Evolutionary conservation across 129 eudicot genomes (phyloP).

Genomic region (Pseudognaphalium luteoalbum): DNA sequence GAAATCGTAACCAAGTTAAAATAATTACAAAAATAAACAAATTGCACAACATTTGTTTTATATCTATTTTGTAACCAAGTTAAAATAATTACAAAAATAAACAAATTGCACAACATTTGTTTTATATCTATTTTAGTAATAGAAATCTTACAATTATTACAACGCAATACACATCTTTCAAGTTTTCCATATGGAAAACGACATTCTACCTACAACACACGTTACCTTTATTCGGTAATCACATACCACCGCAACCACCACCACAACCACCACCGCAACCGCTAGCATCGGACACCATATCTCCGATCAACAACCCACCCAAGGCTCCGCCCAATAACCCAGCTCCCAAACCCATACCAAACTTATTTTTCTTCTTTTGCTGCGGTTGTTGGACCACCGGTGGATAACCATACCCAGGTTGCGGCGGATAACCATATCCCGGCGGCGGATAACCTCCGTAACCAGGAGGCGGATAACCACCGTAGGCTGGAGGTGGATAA

Average conservation of each 20-base stretch:
- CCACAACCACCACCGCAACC: conserved; percentile 45
- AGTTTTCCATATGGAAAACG: conserved; percentile 1
- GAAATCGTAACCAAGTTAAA: too few species aligned
- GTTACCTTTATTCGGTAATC: conserved; percentile 5
- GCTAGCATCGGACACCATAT: conserved; percentile 47
- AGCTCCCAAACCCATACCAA: conserved; percentile 77
- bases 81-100: not conserved
- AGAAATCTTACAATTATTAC: conserved; percentile 24
- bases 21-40: not conserved
- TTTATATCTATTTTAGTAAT: conserved; percentile 15
- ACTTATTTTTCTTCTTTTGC: conserved; percentile 51
- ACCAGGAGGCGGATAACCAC: conserved; percentile 28
- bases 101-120: conserved; percentile 1
- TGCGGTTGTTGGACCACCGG: conserved; percentile 43
- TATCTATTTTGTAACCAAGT: not conserved
- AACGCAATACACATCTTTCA: conserved; percentile 17
- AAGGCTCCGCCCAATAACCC: conserved; percentile 75
- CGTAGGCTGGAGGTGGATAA: conserved; percentile 42
- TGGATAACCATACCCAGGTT: conserved; percentile 44
- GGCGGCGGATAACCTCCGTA: conserved; percentile 45
- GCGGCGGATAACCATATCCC: conserved; percentile 18
- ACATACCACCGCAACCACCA: conserved; percentile 47
- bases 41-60: conserved; percentile 1
- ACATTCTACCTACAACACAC: conserved; percentile 13
- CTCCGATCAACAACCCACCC: conserved; percentile 70